Base-by-base conservation (phyloP, 2,329 filamentous ascomycete genomes). In the Fusarium poae region DNA sequence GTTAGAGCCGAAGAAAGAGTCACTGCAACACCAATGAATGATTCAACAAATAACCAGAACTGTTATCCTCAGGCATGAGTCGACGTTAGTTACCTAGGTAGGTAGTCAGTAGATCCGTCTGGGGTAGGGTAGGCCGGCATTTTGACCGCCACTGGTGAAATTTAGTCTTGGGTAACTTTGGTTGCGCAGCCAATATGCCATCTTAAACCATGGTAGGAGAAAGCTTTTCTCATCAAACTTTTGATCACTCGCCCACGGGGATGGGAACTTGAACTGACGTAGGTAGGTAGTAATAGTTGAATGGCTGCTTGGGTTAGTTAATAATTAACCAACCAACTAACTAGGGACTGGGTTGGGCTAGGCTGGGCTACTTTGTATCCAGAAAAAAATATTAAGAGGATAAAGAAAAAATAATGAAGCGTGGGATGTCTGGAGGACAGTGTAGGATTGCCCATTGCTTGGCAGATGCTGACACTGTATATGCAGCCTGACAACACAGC, bases 211-310 rank as follows among this genome's bases (percentile, higher is more conserved):
- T 18, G 13, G 25, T 9, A 45, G 34, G 34, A 29, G 18, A 16
- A 29, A 29, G 23, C 16, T 44, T 44, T 55, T 40, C 57, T 61
- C 58, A 63, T 27, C n/a, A 51, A 20, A 43, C 43, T 50, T 34
- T 50, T 34, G 53, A 27, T 50, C 39, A 65, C 34, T 72, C 43
- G 50, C 56, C 57, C 65, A 60, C 48, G 65, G 70, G 70, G 65
- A 68, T 55, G 70, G 23, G 42, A 29, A 44, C 11, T 18, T 43
- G 69, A 62, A 60, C 59, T 54, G 66, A 65, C 55, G 53, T 67
- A 69, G 43, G 23, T 40, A 48, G 23, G 3, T 30, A 32, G 30
- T 15, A 32, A 32, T 7, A 8, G 27, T 27, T 34, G 9, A 16
- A 18, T 18, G 32, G 37, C n/a, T 30, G 27, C 25, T 32, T 46